Conservation (phyloP, 2,329 filamentous ascomycete genomes). For the Penicillium sp. region DNA sequence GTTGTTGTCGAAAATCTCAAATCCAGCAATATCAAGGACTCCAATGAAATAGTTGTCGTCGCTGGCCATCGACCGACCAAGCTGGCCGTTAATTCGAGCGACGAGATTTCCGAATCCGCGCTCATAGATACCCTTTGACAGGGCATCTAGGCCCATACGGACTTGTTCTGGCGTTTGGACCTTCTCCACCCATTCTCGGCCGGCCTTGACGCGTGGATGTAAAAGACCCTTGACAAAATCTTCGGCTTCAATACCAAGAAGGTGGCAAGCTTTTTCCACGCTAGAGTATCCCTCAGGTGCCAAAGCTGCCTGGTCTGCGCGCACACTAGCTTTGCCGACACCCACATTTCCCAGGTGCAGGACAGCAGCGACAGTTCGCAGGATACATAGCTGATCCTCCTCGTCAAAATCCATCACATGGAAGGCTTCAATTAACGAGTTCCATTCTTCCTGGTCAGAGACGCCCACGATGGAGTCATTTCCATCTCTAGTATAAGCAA, state of each 20-base stretch:
- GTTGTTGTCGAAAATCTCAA: conserved; percentile 97
- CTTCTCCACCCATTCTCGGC: conserved; percentile 96
- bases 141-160: conserved; percentile 74
- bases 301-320: conserved; percentile 81
- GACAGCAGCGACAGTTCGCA: conserved; percentile 81
- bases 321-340: conserved; percentile 80
- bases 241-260: conserved; percentile 76
- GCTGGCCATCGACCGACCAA: conserved; percentile 71
- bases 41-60: conserved; percentile 95
- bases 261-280: conserved; percentile 67
- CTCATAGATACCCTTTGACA: conserved; percentile 96
- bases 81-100: conserved; percentile 77
- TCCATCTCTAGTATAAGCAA: conserved; percentile 81
- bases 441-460: conserved; percentile 86
- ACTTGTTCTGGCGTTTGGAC: conserved; percentile 96
- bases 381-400: conserved; percentile 70
- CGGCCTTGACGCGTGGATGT: conserved; percentile 89
- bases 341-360: conserved; percentile 87
- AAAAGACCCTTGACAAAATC: conserved; percentile 80
- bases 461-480: conserved; percentile 87
- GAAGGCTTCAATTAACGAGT: conserved; percentile 81
- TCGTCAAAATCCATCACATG: conserved; percentile 86
- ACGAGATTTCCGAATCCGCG: conserved; percentile 90
- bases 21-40: conserved; percentile 95
- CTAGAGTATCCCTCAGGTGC: conserved; percentile 64